Evolutionary conservation across 768 basidiomycete species (phyloP), one percentile per base, ranked within the genome.

Genomic region (Lactifluus volemus): DNA sequence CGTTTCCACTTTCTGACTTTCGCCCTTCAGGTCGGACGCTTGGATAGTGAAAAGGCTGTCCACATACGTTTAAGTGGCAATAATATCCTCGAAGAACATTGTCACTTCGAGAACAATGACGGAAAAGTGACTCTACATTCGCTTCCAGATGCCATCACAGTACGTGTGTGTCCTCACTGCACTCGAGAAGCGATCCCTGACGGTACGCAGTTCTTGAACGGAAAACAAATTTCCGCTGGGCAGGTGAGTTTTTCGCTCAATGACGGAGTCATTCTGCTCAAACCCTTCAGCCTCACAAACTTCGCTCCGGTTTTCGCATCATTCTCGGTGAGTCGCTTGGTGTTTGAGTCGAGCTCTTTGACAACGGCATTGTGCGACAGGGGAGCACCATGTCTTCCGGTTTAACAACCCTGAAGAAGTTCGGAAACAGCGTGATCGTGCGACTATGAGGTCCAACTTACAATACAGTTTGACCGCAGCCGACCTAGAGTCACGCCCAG

Each of bases 401-500:
- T 98, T 97, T 74, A 98, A 91, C 69, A 89, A 96, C 68, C 93
- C 93, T 0, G 92, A 94, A 72, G 92, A 93, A 73, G 93, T 95
- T 63, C 89, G 93, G 65, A 93, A 91, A 70, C 88, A 84, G 68
- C 84, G 93, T 47, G 89, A 95, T 73, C 85, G 90, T 45, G 88
- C 86, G 2, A 85, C 83, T 10, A 79, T 81, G 55, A 86, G 81
- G 70, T 89, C 88, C 21, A 85, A 80, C 70, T 71, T 89, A 69
- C 83, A 84, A 58, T 74, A 83, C 65, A 85, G 82, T 63, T 71
- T 84, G 29, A 80, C 85, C 42, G 86, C 86, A 45, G 78, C 75
- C 7, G 91, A 92, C 61, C 68, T 89, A 6, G 87, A 86, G 30
- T 84, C 88, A 9, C 84, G 89, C n/a, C 90, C 92, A 2, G 85